Base-by-base conservation (phyloP, 345 rosid species). In the Physaria fendleri region DNA sequence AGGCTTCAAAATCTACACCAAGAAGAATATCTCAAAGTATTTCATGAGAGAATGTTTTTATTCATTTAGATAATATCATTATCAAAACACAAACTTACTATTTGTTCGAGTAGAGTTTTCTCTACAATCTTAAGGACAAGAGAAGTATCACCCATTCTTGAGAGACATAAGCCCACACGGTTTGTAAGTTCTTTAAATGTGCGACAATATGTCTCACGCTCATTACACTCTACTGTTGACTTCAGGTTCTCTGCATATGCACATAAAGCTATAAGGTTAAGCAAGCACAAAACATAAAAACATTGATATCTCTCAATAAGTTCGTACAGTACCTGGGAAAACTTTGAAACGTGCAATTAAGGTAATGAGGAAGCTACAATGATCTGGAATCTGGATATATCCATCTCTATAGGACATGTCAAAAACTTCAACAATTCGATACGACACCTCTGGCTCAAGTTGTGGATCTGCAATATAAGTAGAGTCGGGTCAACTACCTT, bases 351-450 rank as follows among this genome's bases (percentile, higher is more conserved):
- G 71, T n/a, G 84, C 69, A 40, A 83, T 55, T 69, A 86, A 65
- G 49, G 82, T 85, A 71, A 78, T 46, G 48, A 84, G 65, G 77
- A 93, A 85, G 77, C 94, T 82, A 33, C 82, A 59, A 64, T 80
- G 73, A 64, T 89, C 86, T 45, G 81, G 73, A 62, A 83, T 68
- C 71, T 71, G 74, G 62, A 93, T 68, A 70, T 77, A 85, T 57
- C 95, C 93, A 75, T 74, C 83, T 59, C 38, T 68, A 37, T 69
- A 88, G 33, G 90, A 69, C 7, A 78, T 72, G 64, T 87, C 84
- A 72, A 89, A 70, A 76, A 79, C 65, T 61, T 89, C 94, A 35
- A 85, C 64, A 25, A 77, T 76, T 41, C 74, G 78, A 66, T 74
- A 77, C 55, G 87, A 69, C 55, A 83, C 58, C 45, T 38, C 55